Conservation (phyloP, 148 eudicot genomes). For the Fagopyrum esculentum region DNA sequence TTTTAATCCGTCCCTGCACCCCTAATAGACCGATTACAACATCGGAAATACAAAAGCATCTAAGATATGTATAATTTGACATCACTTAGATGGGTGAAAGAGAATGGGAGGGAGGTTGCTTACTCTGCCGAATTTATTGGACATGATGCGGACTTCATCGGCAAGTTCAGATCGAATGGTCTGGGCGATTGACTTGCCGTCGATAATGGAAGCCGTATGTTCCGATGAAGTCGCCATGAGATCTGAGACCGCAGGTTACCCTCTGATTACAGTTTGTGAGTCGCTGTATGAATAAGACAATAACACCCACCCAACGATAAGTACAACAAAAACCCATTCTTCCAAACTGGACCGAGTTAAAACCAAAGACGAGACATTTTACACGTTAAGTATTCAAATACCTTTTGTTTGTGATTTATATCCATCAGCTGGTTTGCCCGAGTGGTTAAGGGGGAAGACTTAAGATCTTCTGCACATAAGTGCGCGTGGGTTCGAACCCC, state of each 20-base stretch:
- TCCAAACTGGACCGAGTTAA: too few species aligned
- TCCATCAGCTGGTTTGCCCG: slow-evolving; percentile 84
- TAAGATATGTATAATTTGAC: background rate
- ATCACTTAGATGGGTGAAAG: background rate
- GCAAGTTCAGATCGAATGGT: slow-evolving; percentile 87
- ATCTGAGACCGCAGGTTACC: background rate
- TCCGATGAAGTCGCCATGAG: slow-evolving; percentile 32
- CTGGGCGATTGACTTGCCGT: slow-evolving; percentile 86
- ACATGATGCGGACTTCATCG: slow-evolving; percentile 55
- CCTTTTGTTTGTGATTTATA: too few species aligned
- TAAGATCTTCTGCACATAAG: slow-evolving; percentile 99
- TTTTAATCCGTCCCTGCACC: background rate
- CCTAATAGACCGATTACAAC: background rate
- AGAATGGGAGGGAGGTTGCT: background rate
- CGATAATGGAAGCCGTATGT: slow-evolving; percentile 59
- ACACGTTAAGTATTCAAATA: too few species aligned
- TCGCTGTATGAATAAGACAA: too few species aligned
- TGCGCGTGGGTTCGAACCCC: slow-evolving; percentile 99
- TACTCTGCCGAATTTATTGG: slow-evolving; percentile 62
- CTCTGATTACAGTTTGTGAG: background rate
- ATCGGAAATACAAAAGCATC: background rate
- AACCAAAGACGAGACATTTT: too few species aligned
- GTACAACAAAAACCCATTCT: too few species aligned
- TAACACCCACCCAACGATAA: too few species aligned
- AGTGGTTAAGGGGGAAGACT: slow-evolving; percentile 98